A percentile compares a stretch with the other conserved stretches of the same genome.
phyloP scores from a whole-genome alignment of 768 basidiomycete genomes.

The Russula emetica region DNA sequence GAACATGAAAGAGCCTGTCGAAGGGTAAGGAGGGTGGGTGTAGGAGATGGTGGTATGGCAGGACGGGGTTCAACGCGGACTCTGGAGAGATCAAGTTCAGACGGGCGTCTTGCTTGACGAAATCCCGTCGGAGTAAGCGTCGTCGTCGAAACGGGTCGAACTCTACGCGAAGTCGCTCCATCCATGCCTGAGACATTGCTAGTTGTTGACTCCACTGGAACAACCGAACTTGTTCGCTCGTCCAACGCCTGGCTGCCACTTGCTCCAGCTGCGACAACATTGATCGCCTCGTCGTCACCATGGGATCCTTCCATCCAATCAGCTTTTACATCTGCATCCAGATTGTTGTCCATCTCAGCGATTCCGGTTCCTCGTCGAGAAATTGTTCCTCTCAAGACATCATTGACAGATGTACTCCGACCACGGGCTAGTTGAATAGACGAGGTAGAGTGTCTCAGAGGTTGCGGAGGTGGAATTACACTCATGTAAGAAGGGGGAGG shows the following conservation, averaged over 20 bases:
- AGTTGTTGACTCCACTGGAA: constrained; percentile 35
- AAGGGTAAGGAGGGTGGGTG: constrained; percentile 59
- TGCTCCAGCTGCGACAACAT: constrained; percentile 73
- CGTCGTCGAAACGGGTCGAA: constrained; percentile 22
- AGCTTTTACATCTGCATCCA: constrained; percentile 39
- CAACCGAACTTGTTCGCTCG: constrained; percentile 69
- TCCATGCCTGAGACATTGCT: constrained; percentile 19
- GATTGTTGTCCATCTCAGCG: constrained; percentile 34
- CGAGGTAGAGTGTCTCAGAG: constrained; percentile 43
- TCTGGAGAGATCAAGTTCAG: constrained; percentile 59
- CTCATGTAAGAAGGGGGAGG: constrained; percentile 63
- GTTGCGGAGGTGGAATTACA: constrained; percentile 35
- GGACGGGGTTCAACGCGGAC: constrained; percentile 25
- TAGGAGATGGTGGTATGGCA: constrained; percentile 49
- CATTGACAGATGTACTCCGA: constrained; percentile 52
- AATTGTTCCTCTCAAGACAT: constrained; percentile 52
- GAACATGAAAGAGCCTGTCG: constrained; percentile 57
- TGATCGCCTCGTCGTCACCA: constrained; percentile 85
- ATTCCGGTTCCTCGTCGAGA: constrained; percentile 36
- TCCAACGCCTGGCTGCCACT: constrained; percentile 79
- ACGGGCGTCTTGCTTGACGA: constrained; percentile 51
- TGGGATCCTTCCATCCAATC: constrained; percentile 66
- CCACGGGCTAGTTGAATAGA: constrained; percentile 44
- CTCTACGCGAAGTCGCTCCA: constrained; percentile 10
- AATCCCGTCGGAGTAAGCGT: constrained; percentile 26